phyloP scores from a whole-genome alignment of 2,329 filamentous ascomycete species.

The Trichoderma brevicompactum region DNA sequence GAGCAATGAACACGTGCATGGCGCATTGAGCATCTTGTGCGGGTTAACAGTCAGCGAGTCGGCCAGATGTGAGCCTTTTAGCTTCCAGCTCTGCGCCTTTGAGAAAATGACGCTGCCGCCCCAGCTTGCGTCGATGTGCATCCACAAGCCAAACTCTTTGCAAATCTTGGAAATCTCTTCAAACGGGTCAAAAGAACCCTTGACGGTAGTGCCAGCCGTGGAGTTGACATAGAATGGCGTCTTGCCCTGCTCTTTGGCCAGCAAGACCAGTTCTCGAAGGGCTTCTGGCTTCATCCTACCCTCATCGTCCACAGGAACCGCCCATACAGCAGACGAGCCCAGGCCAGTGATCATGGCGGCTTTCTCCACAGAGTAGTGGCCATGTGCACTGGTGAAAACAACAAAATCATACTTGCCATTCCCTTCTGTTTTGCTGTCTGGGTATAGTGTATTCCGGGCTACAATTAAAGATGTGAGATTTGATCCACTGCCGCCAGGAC shows the following conservation, averaged over 20 bases:
- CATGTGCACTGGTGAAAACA: conserved; percentile 85
- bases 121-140: conserved; percentile 93
- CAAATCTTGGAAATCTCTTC: conserved; percentile 71
- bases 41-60: conserved; percentile 88
- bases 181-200: conserved; percentile 87
- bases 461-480: conserved; percentile 86
- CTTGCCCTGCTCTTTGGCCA: conserved; percentile 67
- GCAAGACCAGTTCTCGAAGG: conserved; percentile 65
- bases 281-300: conserved; percentile 73
- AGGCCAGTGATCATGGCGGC: conserved; percentile 90
- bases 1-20: conserved; percentile 88
- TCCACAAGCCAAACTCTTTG: conserved; percentile 75
- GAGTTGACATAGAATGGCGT: conserved; percentile 95
- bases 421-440: conserved; percentile 74
- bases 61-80: conserved; percentile 73
- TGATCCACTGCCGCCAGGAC: conserved; percentile 81
- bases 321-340: conserved; percentile 72
- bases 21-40: conserved; percentile 96
- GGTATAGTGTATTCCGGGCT: conserved; percentile 84
- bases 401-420: conserved; percentile 70
- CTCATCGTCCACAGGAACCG: conserved; percentile 71
- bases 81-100: conserved; percentile 61
- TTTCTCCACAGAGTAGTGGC: conserved; percentile 94
- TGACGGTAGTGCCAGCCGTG: conserved; percentile 91
- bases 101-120: conserved; percentile 84